These are phyloP conservation scores for Lenwebbia sp. DNA, from an alignment of 345 rosid species.

Conservation along the genomic window DNA sequence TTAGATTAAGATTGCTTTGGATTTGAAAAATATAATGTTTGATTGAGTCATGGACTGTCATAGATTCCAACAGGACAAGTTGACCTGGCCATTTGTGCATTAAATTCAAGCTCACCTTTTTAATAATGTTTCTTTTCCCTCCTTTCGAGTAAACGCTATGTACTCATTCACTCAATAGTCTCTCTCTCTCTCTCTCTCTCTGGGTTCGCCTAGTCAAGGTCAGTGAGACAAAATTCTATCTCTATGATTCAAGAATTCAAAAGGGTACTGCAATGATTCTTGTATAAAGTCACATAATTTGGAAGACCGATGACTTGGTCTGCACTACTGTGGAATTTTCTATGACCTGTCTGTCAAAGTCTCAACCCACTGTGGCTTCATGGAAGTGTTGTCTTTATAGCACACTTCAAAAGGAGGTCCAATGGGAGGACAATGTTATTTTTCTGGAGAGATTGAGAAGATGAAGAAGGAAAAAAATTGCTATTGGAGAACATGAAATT, in stretches of 20 bases:
- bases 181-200: neutral
- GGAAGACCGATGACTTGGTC: neutral
- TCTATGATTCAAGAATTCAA: neutral
- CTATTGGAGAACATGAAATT: neutral
- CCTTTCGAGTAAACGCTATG: conserved; percentile 5
- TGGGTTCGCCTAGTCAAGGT: neutral
- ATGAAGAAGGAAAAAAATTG: neutral
- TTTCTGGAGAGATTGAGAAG: neutral
- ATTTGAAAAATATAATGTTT: neutral
- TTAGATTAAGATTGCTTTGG: neutral
- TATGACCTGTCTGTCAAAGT: neutral
- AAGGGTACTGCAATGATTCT: neutral
- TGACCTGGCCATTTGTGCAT: conserved; percentile 10
- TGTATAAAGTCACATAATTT: neutral
- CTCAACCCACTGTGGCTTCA: neutral
- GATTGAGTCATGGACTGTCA: conserved; percentile 7
- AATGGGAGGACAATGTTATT: neutral
- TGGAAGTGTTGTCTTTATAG: neutral
- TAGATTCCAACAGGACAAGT: conserved; percentile 2
- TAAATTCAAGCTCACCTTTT: neutral
- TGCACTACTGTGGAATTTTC: neutral
- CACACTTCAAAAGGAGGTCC: neutral
- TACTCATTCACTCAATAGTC: neutral
- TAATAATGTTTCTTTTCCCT: neutral
- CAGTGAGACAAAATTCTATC: neutral